A percentile compares a stretch with the other conserved stretches of the same genome.
Conservation (phyloP, 1,284 basidiomycete genomes). For the Ustilago vetiveriae region DNA sequence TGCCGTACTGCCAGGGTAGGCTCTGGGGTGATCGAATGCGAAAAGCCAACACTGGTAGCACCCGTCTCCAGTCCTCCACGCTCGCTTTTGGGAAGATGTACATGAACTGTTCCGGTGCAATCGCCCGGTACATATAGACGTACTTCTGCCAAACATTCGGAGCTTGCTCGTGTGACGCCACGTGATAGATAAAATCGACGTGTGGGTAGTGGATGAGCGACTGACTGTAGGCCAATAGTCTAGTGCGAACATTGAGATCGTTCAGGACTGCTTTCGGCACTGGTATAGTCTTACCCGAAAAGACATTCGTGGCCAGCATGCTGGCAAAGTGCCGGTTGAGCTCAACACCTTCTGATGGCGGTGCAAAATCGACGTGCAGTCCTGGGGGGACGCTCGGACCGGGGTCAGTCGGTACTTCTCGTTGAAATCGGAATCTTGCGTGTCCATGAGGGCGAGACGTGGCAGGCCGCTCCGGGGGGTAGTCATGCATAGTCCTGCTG, state of each 20-base stretch:
- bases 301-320: not conserved
- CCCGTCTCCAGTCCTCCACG: conserved; percentile 1
- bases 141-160: not conserved
- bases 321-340: conserved; percentile 2
- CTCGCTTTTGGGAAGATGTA: conserved; percentile 5
- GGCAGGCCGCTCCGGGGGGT: too few species aligned
- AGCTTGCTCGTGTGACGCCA: not conserved
- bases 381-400: not conserved
- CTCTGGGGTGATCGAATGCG: conserved; percentile 1
- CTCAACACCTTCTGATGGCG: not conserved
- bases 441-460: too few species aligned
- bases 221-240: not conserved
- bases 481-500: too few species aligned
- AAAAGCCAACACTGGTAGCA: not conserved
- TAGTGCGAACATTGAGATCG: not conserved
- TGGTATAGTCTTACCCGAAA: not conserved
- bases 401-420: not conserved
- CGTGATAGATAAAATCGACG: not conserved
- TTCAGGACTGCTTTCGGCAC: not conserved
- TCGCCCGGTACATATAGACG: conserved; percentile 5
- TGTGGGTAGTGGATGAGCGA: not conserved
- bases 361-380: not conserved
- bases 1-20: not conserved
- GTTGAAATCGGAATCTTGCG: too few species aligned
- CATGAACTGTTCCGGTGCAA: not conserved